A percentile compares a stretch with the other conserved stretches of the same genome.
phyloP scores from a whole-genome alignment of 257 asterid genomes.

The Eustoma russellianum region DNA sequence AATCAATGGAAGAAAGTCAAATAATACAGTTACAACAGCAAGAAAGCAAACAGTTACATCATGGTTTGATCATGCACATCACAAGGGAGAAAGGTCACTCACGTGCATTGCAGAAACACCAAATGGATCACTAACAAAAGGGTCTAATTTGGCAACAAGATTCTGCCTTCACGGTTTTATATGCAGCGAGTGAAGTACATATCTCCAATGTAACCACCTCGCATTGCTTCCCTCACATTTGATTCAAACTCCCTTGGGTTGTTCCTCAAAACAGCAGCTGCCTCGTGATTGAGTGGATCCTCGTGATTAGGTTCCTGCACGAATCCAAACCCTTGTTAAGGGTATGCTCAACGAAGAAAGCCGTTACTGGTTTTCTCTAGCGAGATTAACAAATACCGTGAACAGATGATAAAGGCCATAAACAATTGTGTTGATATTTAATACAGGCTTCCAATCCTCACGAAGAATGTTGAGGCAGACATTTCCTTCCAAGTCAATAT shows the following conservation, averaged over 20 bases:
- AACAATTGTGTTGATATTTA: conserved; percentile 80
- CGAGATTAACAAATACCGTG: conserved; percentile 42
- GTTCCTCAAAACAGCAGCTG: conserved; percentile 84
- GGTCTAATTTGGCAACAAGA: conserved; percentile 4
- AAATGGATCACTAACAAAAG: too few relatives aligned
- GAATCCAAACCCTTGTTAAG: background rate
- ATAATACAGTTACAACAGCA: conserved; percentile 14
- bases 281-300: conserved; percentile 95
- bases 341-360: too few relatives aligned
- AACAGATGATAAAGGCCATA: conserved; percentile 89
- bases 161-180: conserved; percentile 25
- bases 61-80: background rate
- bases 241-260: conserved; percentile 81
- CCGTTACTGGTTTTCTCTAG: too few relatives aligned
- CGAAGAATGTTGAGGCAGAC: conserved; percentile 98
- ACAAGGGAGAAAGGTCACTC: background rate
- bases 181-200: conserved; percentile 71
- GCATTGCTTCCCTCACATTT: conserved; percentile 83
- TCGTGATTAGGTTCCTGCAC: conserved; percentile 91
- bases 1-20: conserved; percentile 2
- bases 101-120: too few relatives aligned
- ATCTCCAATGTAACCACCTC: conserved; percentile 92
- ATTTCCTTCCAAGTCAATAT: conserved; percentile 92
- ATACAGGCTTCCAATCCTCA: conserved; percentile 98
- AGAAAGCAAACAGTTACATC: conserved; percentile 10